phyloP scores from a whole-genome alignment of 139 green algal species.

The Raphidocelis subcapitata region DNA sequence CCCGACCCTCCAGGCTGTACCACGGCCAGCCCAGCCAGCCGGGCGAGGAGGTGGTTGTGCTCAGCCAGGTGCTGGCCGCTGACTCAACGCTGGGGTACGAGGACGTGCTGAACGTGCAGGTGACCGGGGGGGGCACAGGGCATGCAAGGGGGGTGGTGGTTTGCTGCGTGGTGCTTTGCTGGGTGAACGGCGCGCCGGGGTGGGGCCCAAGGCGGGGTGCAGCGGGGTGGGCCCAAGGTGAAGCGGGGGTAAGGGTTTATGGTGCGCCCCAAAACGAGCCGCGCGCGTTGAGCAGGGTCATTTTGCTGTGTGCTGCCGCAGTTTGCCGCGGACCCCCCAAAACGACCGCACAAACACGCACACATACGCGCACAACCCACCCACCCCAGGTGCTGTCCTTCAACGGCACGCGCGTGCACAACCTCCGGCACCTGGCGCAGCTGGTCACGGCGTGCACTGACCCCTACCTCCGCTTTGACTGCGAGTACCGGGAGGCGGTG shows the following conservation, averaged over 20 bases:
- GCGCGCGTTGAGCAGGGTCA: too few relatives aligned
- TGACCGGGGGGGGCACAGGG: background rate
- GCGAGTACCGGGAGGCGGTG: slow-evolving; percentile 5
- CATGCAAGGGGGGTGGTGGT: background rate
- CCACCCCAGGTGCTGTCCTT: slow-evolving; percentile 44
- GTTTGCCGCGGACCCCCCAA: background rate
- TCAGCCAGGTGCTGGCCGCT: slow-evolving; percentile 77
- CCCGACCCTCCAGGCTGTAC: slow-evolving; percentile 32
- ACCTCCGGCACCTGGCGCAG: slow-evolving; percentile 76
- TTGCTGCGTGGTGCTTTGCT: background rate
- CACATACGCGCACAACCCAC: background rate
- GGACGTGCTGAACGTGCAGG: slow-evolving; percentile 84
- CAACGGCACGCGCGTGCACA: slow-evolving; percentile 71
- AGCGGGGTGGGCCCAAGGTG: background rate
- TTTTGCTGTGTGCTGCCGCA: background rate
- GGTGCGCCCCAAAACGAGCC: too few relatives aligned
- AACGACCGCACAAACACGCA: background rate
- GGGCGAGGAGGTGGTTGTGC: slow-evolving; percentile 66
- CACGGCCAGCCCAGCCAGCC: slow-evolving; percentile 32
- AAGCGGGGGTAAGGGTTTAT: slow-evolving; percentile 45
- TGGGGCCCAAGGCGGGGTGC: background rate
- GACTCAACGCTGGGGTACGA: slow-evolving; percentile 89
- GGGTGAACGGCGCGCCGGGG: background rate
- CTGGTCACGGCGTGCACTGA: slow-evolving; percentile 10
- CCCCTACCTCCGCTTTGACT: slow-evolving; percentile 9